Conservation (phyloP, 352 stramenopile species). For the Discostella stelligera region DNA sequence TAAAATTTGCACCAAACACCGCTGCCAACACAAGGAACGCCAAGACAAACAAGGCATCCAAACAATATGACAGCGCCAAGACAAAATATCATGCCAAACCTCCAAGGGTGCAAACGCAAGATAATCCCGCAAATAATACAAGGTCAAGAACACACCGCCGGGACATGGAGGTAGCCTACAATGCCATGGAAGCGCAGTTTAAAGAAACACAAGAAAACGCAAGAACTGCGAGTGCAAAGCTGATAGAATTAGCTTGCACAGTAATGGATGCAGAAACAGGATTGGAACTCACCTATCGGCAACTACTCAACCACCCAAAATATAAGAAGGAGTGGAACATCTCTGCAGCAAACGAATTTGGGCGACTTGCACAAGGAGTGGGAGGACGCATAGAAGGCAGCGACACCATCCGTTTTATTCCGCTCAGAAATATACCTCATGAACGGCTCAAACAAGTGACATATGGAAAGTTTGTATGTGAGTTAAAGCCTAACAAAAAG, state of each 20-base stretch:
- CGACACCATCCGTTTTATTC: no score
- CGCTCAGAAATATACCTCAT: no score
- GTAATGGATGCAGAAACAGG: not conserved
- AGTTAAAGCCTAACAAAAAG: no score
- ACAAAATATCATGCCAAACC: not conserved
- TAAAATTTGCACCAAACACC: not conserved
- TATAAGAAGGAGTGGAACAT: not conserved
- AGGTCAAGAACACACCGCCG: constrained; percentile 1
- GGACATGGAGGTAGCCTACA: no score
- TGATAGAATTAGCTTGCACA: not conserved
- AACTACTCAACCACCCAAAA: constrained; percentile 5
- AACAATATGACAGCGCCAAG: no score
- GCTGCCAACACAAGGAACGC: not conserved
- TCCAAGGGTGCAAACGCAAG: constrained; percentile 3
- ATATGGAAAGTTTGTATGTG: no score
- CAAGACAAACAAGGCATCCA: not conserved
- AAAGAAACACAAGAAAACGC: not conserved
- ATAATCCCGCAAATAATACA: not conserved
- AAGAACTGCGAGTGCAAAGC: not conserved
- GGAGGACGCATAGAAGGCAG: no score
- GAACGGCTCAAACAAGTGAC: no score
- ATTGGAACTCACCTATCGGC: no score
- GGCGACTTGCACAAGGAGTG: no score
- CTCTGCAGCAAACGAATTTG: not conserved
- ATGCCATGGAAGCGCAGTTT: not conserved